Evolutionary conservation across 768 basidiomycete genomes (phyloP).

Genomic region (Lepiota subincarnata): DNA sequence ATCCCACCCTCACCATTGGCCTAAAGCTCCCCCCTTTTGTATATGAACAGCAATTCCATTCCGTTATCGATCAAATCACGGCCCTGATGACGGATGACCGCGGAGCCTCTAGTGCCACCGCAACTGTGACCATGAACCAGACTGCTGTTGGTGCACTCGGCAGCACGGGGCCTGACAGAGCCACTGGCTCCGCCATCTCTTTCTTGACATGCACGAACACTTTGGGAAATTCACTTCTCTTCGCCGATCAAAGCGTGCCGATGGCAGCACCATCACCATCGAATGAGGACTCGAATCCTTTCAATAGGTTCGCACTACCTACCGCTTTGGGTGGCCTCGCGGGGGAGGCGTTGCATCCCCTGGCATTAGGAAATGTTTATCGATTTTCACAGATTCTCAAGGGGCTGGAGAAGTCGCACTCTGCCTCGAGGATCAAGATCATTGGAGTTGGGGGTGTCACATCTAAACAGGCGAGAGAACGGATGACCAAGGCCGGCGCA

Average conservation of each 20-base stretch:
- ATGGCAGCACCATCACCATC: not conserved
- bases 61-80: conserved; percentile 46
- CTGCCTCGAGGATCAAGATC: conserved; percentile 43
- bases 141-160: too few species aligned
- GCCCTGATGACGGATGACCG: conserved; percentile 36
- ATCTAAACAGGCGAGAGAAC: conserved; percentile 47
- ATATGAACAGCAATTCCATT: conserved; percentile 54
- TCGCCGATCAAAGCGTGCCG: conserved; percentile 46
- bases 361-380: conserved; percentile 76
- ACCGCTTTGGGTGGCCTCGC: conserved; percentile 68
- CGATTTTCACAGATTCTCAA: conserved; percentile 53
- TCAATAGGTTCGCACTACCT: conserved; percentile 52
- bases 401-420: conserved; percentile 7
- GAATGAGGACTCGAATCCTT: not conserved
- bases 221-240: conserved; percentile 64
- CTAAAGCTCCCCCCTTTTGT: conserved; percentile 80
- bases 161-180: not conserved
- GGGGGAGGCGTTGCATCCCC: conserved; percentile 69
- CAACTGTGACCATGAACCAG: not conserved
- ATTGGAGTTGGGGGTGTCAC: conserved; percentile 86
- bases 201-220: conserved; percentile 84
- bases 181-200: conserved; percentile 42
- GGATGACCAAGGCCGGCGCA: conserved; percentile 79
- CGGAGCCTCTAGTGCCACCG: conserved; percentile 7
- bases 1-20: conserved; percentile 60